Percentiles rank a stretch among this genome's conserved stretches.
Conservation (phyloP, 2,329 filamentous ascomycete species). For the Microsporum audouinii region DNA sequence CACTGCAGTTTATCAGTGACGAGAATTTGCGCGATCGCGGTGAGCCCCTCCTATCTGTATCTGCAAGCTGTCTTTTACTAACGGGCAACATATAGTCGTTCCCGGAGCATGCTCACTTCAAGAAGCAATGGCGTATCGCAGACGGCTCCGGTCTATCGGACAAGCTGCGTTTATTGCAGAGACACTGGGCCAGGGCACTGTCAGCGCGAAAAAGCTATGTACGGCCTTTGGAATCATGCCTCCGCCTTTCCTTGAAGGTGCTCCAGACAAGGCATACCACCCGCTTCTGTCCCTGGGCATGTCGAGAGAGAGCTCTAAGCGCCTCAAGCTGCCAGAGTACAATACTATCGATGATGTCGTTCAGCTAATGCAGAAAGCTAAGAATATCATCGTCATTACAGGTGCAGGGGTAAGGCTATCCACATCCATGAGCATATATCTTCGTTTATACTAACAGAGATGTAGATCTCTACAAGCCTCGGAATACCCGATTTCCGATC, state of each 20-base stretch:
- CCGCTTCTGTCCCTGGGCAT: slow-evolving; percentile 65
- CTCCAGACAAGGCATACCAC: slow-evolving; percentile 63
- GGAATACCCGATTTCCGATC: slow-evolving; percentile 96
- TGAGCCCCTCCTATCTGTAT: slow-evolving; percentile 29
- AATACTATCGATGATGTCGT: slow-evolving; percentile 86
- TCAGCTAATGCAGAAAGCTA: slow-evolving; percentile 56
- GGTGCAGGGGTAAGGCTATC: slow-evolving; percentile 57
- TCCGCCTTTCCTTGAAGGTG: slow-evolving; percentile 60
- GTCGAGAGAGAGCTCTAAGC: slow-evolving; percentile 66
- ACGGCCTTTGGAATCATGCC: slow-evolving; percentile 73
- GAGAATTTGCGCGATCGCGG: slow-evolving; percentile 37
- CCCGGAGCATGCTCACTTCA: slow-evolving; percentile 52
- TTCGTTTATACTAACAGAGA: slow-evolving; percentile 5
- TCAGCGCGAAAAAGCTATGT: slow-evolving; percentile 71
- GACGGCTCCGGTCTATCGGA: slow-evolving; percentile 63
- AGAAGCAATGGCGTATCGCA: slow-evolving; percentile 57
- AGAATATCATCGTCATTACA: slow-evolving; percentile 86
- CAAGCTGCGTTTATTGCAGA: slow-evolving; percentile 63
- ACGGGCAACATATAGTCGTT: slow-evolving; percentile 22
- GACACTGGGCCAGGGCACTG: slow-evolving; percentile 55
- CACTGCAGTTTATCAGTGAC: slow-evolving; percentile 47
- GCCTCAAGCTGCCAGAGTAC: slow-evolving; percentile 65
- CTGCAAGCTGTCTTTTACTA: slow-evolving; percentile 7
- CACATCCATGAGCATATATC: background rate
- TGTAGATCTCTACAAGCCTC: slow-evolving; percentile 76